Conservation (phyloP, 768 basidiomycete genomes). For the Collybia sordida region DNA sequence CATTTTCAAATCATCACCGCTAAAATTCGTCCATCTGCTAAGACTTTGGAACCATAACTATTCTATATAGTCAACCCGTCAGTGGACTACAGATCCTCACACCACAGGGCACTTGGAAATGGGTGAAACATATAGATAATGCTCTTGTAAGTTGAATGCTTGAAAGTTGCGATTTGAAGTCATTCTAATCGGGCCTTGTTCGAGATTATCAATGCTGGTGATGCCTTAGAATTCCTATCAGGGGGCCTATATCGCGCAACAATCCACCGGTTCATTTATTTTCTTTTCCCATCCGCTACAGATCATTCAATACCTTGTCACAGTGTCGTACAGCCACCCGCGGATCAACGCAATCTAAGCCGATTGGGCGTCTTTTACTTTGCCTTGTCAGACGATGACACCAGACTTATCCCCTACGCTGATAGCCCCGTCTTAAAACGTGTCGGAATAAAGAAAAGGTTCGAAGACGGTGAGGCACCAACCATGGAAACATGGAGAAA, state of each 20-base stretch:
- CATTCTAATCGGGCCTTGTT: neutral
- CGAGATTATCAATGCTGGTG: conserved; percentile 37
- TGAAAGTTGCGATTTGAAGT: neutral
- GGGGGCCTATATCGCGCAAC: conserved; percentile 46
- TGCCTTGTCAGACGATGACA: conserved; percentile 46
- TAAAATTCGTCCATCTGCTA: neutral
- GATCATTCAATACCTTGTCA: neutral
- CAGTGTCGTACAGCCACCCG: conserved; percentile 44
- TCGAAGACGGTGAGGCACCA: conserved; percentile 42
- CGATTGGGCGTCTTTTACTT: conserved; percentile 60
- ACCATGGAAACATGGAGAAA: conserved; percentile 56
- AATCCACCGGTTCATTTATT: conserved; percentile 29
- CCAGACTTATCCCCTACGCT: conserved; percentile 24
- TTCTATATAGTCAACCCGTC: conserved; percentile 51
- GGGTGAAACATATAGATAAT: conserved; percentile 47
- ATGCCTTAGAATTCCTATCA: conserved; percentile 45
- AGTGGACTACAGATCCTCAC: conserved; percentile 44
- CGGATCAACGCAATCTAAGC: conserved; percentile 36
- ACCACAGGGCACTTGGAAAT: conserved; percentile 42
- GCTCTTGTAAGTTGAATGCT: conserved; percentile 31
- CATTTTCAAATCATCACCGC: neutral
- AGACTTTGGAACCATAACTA: conserved; percentile 26
- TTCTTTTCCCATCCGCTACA: conserved; percentile 3
- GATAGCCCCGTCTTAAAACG: conserved; percentile 51
- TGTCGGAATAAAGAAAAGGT: conserved; percentile 37